Conservation (phyloP, 768 basidiomycete genomes). For the Clitopilus passeckerianus region DNA sequence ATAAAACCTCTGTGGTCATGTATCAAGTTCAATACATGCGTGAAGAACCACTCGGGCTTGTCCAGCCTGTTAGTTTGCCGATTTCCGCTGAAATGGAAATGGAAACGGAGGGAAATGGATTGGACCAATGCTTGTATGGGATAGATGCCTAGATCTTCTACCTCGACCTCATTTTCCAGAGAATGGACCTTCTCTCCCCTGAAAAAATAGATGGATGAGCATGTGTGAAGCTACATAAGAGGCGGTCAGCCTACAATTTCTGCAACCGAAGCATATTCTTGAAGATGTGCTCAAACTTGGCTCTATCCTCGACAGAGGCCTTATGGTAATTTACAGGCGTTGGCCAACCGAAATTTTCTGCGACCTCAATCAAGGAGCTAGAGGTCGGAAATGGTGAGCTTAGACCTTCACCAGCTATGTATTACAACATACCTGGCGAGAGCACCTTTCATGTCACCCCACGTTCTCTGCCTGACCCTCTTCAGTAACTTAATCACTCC, state of each 20-base stretch:
- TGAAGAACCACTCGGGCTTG: constrained; percentile 99
- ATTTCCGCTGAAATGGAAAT: constrained; percentile 89
- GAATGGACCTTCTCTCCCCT: constrained; percentile 52
- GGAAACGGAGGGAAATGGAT: constrained; percentile 83
- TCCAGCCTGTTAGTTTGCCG: constrained; percentile 88
- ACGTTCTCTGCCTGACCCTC: constrained; percentile 63
- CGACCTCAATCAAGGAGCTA: constrained; percentile 58
- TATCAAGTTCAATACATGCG: constrained; percentile 81
- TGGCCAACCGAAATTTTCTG: constrained; percentile 88
- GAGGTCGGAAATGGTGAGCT: constrained; percentile 6
- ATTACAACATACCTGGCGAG: constrained; percentile 52
- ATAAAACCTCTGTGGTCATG: constrained; percentile 86
- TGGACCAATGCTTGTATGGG: constrained; percentile 80
- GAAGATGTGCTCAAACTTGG: constrained; percentile 73
- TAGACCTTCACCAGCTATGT: background rate
- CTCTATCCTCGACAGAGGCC: constrained; percentile 43
- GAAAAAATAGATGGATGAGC: constrained; percentile 2
- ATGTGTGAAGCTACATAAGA: background rate
- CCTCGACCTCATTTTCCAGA: constrained; percentile 20
- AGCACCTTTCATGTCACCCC: constrained; percentile 65
- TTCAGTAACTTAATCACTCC: constrained; percentile 61
- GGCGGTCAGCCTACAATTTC: constrained; percentile 51
- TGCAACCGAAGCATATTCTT: constrained; percentile 74
- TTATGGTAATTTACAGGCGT: constrained; percentile 59
- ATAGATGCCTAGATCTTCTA: constrained; percentile 56